These are phyloP conservation scores for Salix caprea DNA, from an alignment of 345 rosid species.

Conservation along the genomic window DNA sequence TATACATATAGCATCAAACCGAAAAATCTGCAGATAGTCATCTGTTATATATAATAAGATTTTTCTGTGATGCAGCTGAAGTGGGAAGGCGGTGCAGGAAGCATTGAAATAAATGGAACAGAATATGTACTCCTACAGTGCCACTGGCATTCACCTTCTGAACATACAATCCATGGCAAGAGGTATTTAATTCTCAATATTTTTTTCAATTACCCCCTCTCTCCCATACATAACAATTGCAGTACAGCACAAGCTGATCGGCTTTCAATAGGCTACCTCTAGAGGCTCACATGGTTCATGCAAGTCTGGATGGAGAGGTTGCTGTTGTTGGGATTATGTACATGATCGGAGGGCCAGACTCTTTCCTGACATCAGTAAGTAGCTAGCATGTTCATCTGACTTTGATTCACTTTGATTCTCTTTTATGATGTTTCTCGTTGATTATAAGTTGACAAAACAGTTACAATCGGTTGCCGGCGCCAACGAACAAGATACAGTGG, in stretches of 20 bases:
- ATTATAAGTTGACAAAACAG: constrained; percentile 38
- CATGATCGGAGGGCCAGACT: constrained; percentile 58
- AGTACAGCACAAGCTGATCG: no score
- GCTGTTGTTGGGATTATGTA: constrained; percentile 38
- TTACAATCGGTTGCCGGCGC: constrained; percentile 29
- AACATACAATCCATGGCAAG: background rate
- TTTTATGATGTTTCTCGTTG: background rate
- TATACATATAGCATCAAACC: no score
- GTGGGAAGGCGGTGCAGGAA: constrained; percentile 11
- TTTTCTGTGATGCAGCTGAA: background rate
- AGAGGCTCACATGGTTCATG: background rate
- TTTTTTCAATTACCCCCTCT: background rate
- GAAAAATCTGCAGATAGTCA: no score
- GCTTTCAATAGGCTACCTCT: background rate
- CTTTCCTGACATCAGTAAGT: constrained; percentile 54
- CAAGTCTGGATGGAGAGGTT: background rate
- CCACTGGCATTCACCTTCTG: constrained; percentile 17
- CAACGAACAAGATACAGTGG: constrained; percentile 19
- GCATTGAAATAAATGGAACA: background rate
- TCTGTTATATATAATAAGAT: no score
- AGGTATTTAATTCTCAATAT: background rate
- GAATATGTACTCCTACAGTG: background rate
- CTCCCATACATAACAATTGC: no score
- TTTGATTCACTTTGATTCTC: background rate
- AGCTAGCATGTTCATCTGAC: background rate